These are phyloP conservation scores for Pichia occidentalis DNA, from an alignment of 805 yeast species.

Conservation along the genomic window DNA sequence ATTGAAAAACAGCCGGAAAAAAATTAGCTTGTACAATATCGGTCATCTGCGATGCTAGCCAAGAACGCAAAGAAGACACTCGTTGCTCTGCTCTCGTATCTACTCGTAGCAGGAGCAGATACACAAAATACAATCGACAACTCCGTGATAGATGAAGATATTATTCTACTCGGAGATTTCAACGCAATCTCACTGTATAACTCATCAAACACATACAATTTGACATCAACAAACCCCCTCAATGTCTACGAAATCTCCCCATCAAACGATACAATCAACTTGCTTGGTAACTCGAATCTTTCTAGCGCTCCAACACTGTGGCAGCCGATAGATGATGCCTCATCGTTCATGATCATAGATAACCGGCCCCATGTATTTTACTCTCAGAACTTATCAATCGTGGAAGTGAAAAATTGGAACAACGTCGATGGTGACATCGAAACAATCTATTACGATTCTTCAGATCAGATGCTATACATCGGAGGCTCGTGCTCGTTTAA, in stretches of 20 bases:
- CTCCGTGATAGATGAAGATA: constrained; percentile 19
- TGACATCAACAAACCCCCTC: constrained; percentile 13
- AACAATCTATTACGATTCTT: constrained; percentile 42
- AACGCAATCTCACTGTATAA: constrained; percentile 21
- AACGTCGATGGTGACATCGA: constrained; percentile 35
- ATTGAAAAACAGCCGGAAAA: too few species aligned
- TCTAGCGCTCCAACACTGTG: constrained; percentile 9
- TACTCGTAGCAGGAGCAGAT: not conserved
- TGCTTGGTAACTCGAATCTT: not conserved
- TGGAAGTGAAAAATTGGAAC: constrained; percentile 21
- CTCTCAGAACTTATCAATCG: constrained; percentile 1
- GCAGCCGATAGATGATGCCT: constrained; percentile 8
- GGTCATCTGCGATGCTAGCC: too few species aligned
- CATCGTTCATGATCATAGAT: constrained; percentile 16
- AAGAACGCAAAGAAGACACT: not conserved
- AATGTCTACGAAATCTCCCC: constrained; percentile 20
- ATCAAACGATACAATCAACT: constrained; percentile 13
- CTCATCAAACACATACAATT: constrained; percentile 18
- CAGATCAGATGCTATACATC: constrained; percentile 49
- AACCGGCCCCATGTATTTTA: constrained; percentile 24
- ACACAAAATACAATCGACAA: constrained; percentile 8
- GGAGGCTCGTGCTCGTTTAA: constrained; percentile 69
- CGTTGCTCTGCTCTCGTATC: too few species aligned
- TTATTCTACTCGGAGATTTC: constrained; percentile 25
- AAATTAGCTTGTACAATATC: too few species aligned